These are phyloP conservation scores for Harringtonia aguacate DNA, from an alignment of 2,329 filamentous ascomycete species.

Conservation along the genomic window DNA sequence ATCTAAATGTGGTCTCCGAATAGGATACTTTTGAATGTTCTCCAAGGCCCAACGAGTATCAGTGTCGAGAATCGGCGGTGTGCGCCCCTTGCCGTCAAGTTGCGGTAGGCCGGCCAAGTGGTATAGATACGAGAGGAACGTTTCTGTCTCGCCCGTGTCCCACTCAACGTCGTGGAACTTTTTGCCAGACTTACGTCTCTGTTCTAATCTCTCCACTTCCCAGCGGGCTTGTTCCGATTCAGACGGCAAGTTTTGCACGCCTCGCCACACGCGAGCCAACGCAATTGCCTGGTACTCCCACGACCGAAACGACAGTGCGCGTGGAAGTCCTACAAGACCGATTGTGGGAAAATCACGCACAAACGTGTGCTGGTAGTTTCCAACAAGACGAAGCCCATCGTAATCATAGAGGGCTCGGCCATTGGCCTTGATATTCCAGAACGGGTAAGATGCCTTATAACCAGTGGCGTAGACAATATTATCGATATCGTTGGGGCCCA, in stretches of 20 bases:
- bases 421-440: constrained; percentile 41
- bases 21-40: constrained; percentile 35
- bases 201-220: constrained; percentile 29
- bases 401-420: constrained; percentile 42
- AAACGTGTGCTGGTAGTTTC: constrained; percentile 40
- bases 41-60: constrained; percentile 37
- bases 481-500: constrained; percentile 50
- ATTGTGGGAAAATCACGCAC: constrained; percentile 35
- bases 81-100: constrained; percentile 32
- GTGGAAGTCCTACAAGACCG: constrained; percentile 39
- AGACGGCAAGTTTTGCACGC: constrained; percentile 27
- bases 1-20: too few relatives aligned
- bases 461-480: constrained; percentile 79
- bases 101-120: constrained; percentile 36
- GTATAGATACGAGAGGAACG: constrained; percentile 35
- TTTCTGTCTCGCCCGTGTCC: constrained; percentile 38
- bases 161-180: constrained; percentile 43
- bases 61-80: constrained; percentile 31
- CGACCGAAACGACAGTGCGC: constrained; percentile 27
- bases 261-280: constrained; percentile 22
- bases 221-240: constrained; percentile 30
- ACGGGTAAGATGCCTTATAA: constrained; percentile 77
- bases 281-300: constrained; percentile 29
- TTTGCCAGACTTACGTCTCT: constrained; percentile 18
- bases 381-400: constrained; percentile 26